Evolutionary conservation across 2,329 filamentous ascomycete genomes (phyloP).

Genomic region (Alternaria tenuissima): DNA sequence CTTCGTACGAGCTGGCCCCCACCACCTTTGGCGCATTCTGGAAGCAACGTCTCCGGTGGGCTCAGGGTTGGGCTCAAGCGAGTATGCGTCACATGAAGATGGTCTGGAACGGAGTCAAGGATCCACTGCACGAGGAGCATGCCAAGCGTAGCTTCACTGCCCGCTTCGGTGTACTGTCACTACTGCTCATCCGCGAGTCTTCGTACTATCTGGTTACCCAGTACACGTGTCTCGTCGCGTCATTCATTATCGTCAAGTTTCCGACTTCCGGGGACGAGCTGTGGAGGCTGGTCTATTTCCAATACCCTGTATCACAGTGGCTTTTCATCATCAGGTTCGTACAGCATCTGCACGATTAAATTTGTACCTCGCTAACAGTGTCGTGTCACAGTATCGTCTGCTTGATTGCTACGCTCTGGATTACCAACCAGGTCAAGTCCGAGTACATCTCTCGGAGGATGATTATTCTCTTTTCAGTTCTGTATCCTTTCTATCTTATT

Average conservation of each 20-base stretch:
- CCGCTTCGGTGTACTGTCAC: constrained; percentile 56
- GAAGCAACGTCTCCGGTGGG: constrained; percentile 61
- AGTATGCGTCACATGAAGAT: constrained; percentile 54
- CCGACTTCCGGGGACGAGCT: constrained; percentile 50
- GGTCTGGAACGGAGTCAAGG: constrained; percentile 53
- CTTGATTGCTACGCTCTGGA: constrained; percentile 56
- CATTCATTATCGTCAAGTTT: constrained; percentile 57
- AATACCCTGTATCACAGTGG: constrained; percentile 59
- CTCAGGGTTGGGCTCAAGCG: constrained; percentile 61
- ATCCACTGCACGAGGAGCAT: constrained; percentile 36
- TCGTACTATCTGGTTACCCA: constrained; percentile 61
- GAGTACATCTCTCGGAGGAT: constrained; percentile 55
- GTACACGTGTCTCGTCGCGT: constrained; percentile 57
- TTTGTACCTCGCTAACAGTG: constrained; percentile 21
- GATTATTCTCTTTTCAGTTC: constrained; percentile 54
- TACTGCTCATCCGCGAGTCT: constrained; percentile 57
- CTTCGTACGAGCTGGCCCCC: constrained; percentile 59
- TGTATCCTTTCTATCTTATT: constrained; percentile 56
- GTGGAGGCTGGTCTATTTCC: constrained; percentile 57
- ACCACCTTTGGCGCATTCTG: constrained; percentile 56
- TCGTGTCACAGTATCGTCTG: constrained; percentile 49
- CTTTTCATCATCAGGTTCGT: constrained; percentile 56
- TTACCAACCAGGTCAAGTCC: constrained; percentile 57
- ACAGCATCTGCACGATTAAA: constrained; percentile 10
- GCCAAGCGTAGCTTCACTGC: constrained; percentile 46